phyloP scores from a whole-genome alignment of 202 grass and related monocot species.

The Sporobolus alterniflorus region DNA sequence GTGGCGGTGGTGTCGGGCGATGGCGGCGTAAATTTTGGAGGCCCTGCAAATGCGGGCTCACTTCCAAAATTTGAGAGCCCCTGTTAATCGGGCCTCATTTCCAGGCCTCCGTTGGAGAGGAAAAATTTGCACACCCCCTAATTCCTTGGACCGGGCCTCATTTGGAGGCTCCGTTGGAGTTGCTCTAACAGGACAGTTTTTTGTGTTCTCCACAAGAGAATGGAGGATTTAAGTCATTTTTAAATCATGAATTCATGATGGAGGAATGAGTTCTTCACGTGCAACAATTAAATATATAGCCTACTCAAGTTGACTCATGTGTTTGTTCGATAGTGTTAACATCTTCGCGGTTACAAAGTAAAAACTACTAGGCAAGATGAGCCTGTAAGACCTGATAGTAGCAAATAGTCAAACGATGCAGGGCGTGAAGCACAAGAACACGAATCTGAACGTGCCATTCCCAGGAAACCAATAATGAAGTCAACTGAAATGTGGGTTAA shows the following conservation, averaged over 20 bases:
- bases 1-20: too few species aligned
- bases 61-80: too few species aligned
- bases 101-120: too few species aligned
- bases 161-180: too few species aligned
- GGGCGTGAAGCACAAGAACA: neutral
- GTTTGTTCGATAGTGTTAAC: neutral
- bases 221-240: neutral
- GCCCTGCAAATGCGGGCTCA: too few species aligned
- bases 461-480: neutral
- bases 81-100: too few species aligned
- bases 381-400: neutral
- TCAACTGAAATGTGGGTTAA: slow-evolving; percentile 2
- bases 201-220: neutral
- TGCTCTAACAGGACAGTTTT: neutral
- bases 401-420: neutral
- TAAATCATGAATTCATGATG: neutral
- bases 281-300: neutral
- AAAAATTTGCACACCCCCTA: too few species aligned
- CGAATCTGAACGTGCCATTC: slow-evolving; percentile 5
- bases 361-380: neutral
- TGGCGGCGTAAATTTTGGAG: too few species aligned
- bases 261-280: neutral
- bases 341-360: neutral
- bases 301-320: neutral
- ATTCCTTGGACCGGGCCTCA: too few species aligned